A percentile compares a stretch with the other conserved stretches of the same genome.
Evolutionary conservation across 164 flowering plant genomes (phyloP).

Genomic region (Tinospora cordifolia): DNA sequence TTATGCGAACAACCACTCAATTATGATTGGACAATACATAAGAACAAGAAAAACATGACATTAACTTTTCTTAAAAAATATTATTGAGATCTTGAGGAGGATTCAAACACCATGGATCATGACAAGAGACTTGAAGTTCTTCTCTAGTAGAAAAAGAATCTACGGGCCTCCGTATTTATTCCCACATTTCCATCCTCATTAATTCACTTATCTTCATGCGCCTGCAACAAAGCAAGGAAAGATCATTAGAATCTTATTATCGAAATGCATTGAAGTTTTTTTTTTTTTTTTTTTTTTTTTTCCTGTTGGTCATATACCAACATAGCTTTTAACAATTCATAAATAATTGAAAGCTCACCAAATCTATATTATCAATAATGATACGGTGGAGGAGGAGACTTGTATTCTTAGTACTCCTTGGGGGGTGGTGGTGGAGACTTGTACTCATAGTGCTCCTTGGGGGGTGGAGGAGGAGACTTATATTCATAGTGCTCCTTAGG

Average conservation of each 20-base stretch:
- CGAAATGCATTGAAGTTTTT: too few species aligned
- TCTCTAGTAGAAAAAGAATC: background rate
- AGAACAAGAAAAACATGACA: background rate
- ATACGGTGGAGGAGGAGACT: slow-evolving; percentile 6
- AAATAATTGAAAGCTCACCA: too few species aligned
- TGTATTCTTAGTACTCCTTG: slow-evolving; percentile 3
- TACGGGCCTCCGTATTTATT: slow-evolving; percentile 1
- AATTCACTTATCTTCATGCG: background rate
- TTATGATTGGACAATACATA: background rate
- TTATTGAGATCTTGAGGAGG: background rate
- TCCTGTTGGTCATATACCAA: too few species aligned
- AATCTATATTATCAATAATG: background rate
- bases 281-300: too few species aligned
- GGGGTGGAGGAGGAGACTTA: background rate
- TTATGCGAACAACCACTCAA: background rate
- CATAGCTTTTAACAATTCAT: too few species aligned
- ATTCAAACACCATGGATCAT: background rate
- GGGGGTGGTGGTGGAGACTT: slow-evolving; percentile 18
- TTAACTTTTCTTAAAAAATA: background rate
- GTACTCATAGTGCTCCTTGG: slow-evolving; percentile 12
- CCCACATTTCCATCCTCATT: background rate
- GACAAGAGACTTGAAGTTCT: background rate
- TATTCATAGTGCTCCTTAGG: background rate
- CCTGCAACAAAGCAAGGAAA: background rate
- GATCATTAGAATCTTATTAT: background rate